Base-by-base conservation (phyloP, 176 grass and related monocot genomes). In the Lolium rigidum region DNA sequence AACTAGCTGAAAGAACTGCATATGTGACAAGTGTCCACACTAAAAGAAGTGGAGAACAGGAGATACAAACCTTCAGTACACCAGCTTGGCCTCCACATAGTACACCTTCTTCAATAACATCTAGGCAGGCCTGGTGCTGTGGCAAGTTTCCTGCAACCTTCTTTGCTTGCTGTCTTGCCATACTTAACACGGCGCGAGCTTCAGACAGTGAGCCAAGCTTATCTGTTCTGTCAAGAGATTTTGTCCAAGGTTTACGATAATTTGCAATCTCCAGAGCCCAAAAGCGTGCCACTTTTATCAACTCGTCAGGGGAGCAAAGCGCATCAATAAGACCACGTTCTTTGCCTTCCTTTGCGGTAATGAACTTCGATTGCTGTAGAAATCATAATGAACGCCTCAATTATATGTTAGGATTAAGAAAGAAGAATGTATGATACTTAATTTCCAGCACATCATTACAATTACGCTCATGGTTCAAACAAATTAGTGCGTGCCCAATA, bases 241-340 rank as follows among this genome's bases (percentile, higher is more conserved):
- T 92, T 75, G 92, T 80, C 95, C 95, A 98, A 78, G 95, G 91
- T 90, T 90, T 98, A 78, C 84, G 80, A 10, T 84, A 85, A 46
- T 89, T 90, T 68, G 91, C 95, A 67, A 98, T 94, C 43, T 95
- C 95, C 28, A 98, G 73, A 55, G 95, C 95, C 95, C 95, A 98
- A 41, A 80, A 77, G 60, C 95, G 90, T 78, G 93, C 85, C 35
- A 89, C 22, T 75, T 88, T 92, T 64, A 98, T 85, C 92, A 98
- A 85, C 73, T 98, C 95, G 21, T 90, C 86, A 83, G 87, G 86
- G 35, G 95, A 95, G 78, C 77, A 92, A 79, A 95, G 44, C 5
- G 82, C 88, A 52, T 98, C 95, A 74, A 98, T 86, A 79, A 98
- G 69, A 74, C 95, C 95, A 92, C 81, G 79, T 87, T 98, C 90